Evolutionary conservation across 2,329 filamentous ascomycete species (phyloP).

Genomic region (Plectosphaerella sp.): DNA sequence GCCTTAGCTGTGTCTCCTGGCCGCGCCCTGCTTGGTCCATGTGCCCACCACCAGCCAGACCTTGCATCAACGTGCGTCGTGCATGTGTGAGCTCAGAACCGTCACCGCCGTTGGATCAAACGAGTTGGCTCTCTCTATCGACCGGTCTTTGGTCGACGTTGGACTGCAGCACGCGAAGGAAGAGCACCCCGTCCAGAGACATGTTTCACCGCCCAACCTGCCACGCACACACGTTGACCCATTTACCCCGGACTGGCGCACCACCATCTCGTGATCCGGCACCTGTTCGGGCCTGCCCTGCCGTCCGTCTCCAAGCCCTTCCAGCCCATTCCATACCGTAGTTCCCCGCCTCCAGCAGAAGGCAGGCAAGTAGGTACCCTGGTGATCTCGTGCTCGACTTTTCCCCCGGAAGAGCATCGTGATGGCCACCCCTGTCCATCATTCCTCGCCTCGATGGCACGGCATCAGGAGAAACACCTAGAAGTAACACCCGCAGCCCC

Average conservation of each 20-base stretch:
- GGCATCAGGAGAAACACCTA: no score
- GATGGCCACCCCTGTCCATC: neutral
- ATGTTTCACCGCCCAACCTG: neutral
- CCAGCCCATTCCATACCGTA: neutral
- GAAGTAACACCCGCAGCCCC: no score
- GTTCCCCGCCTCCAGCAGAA: neutral
- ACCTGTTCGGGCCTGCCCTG: no score
- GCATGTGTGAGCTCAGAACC: neutral
- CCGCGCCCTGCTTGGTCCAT: neutral
- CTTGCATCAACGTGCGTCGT: neutral
- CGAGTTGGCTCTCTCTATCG: neutral
- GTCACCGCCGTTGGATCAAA: neutral
- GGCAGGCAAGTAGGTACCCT: neutral
- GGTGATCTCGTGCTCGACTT: neutral
- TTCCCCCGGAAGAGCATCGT: neutral
- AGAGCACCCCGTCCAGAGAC: neutral
- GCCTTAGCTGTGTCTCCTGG: neutral
- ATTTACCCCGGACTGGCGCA: neutral
- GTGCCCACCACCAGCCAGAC: neutral
- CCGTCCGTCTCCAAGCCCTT: neutral
- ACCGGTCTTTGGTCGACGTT: neutral
- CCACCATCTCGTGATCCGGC: neutral
- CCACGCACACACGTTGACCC: neutral
- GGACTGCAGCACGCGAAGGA: neutral
- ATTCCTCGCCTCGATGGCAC: no score